Base-by-base conservation (phyloP, 345 rosid genomes). In the Ricinus communis region DNA sequence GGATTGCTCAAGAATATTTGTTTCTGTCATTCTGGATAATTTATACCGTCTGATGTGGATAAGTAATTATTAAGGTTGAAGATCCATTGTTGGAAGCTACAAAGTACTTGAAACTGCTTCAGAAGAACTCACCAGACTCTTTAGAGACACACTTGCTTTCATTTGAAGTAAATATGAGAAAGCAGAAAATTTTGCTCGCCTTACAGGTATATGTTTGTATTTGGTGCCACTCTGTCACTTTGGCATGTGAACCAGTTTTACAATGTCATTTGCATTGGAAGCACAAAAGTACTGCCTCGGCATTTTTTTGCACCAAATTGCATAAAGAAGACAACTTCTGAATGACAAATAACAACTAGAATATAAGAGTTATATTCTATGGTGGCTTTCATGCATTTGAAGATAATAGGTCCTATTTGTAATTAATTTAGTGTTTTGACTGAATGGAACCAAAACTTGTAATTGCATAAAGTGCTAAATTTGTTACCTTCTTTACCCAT, bases 91-190 rank as follows among this genome's bases (percentile, higher is more conserved):
- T 73, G 43, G 99, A 96, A 84, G 99, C 98, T 54, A 86, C 95
- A 16, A 96, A 91, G 80, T 96, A 96, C 82, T 77, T 91, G 89
- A 93, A 88, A 74, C 79, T 93, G 83, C 99, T 96, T 79, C 96
- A 89, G 84, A 89, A 84, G 82, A 86, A 82, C 79, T 93, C 99
- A 1, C 87, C 95, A 40, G 70, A 86, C 76, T 87, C 96, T 53
- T 70, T 88, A 82, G 98, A 96, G 80, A 93, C 96, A 38, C 99
- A 96, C 88, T 74, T 91, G 61, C 95, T 96, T 76, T 91, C 99
- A 11, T 96, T 96, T 82, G 97, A 93, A 86, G 91, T 93, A 62
- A 89, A 93, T 72, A 91, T 96, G 82, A 87, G 99, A 84, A 96
- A 87, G 87, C 94, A 83, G 77, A 91, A 90, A 80, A 82, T 86